phyloP scores from a whole-genome alignment of 768 basidiomycete genomes.

The Gyrodon lividus region DNA sequence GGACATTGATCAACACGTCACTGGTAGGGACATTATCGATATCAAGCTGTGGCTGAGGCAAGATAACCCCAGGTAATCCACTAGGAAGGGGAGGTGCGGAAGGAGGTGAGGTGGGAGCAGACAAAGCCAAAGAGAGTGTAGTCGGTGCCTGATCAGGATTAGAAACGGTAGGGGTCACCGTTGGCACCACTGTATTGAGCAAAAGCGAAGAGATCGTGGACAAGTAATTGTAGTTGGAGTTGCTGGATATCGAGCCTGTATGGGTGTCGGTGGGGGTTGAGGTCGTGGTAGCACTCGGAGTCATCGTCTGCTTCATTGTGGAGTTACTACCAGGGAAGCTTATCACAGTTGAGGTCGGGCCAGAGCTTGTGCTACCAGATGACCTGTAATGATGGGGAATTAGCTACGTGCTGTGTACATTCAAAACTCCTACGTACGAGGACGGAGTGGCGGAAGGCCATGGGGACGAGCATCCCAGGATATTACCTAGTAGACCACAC shows the following conservation, averaged over 20 bases:
- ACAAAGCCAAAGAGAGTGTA: slow-evolving; percentile 23
- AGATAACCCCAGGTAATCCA: slow-evolving; percentile 58
- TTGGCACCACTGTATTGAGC: slow-evolving; percentile 19
- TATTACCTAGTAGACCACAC: slow-evolving; percentile 17
- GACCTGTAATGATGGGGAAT: background rate
- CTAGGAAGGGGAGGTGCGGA: slow-evolving; percentile 47
- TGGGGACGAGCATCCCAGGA: slow-evolving; percentile 16
- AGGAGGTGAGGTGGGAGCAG: slow-evolving; percentile 25
- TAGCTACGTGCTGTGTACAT: background rate
- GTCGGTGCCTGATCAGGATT: slow-evolving; percentile 41
- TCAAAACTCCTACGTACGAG: slow-evolving; percentile 10
- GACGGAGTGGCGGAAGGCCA: slow-evolving; percentile 7
- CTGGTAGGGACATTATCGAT: slow-evolving; percentile 33
- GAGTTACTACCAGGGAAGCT: slow-evolving; percentile 27
- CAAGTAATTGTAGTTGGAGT: slow-evolving; percentile 34
- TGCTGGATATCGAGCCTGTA: slow-evolving; percentile 12
- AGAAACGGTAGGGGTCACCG: slow-evolving; percentile 25
- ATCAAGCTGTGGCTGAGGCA: slow-evolving; percentile 38
- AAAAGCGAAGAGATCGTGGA: slow-evolving; percentile 36
- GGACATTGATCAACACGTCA: slow-evolving; percentile 57
- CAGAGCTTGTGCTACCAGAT: background rate
- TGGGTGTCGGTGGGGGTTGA: slow-evolving; percentile 14
- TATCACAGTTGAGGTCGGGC: slow-evolving; percentile 26
- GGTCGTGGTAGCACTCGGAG: slow-evolving; percentile 5
- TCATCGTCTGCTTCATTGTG: background rate